Conservation (phyloP, 495 filamentous ascomycete species). For the Aspergillus wentii region DNA sequence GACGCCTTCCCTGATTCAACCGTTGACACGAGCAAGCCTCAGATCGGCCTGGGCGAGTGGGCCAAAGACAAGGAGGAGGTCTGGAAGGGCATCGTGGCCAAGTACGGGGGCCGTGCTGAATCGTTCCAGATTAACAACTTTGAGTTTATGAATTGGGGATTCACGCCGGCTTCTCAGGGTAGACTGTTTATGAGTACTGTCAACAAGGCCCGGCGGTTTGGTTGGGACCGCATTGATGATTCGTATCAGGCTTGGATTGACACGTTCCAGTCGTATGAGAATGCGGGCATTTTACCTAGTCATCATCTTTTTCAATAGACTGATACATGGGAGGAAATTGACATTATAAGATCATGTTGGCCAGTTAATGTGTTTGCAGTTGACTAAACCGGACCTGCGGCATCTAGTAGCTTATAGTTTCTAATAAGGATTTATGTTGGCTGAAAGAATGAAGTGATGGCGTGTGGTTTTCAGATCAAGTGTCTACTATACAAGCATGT, state of each 20-base stretch:
- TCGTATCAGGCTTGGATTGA: slow-evolving; percentile 1
- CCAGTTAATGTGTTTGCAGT: no score
- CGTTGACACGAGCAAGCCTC: no score
- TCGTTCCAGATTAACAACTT: slow-evolving; percentile 1
- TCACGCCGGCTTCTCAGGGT: neutral
- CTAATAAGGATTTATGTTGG: no score
- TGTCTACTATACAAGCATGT: no score
- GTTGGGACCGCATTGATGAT: slow-evolving; percentile 4
- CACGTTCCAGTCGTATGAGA: slow-evolving; percentile 4
- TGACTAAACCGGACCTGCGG: no score
- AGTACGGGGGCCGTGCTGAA: neutral
- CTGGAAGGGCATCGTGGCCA: slow-evolving; percentile 12
- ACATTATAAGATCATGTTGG: no score
- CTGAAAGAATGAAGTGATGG: no score
- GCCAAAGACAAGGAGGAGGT: slow-evolving; percentile 10
- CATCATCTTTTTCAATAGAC: no score
- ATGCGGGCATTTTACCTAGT: slow-evolving; percentile 5
- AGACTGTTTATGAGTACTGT: neutral
- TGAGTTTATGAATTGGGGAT: slow-evolving; percentile 2
- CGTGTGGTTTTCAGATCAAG: no score
- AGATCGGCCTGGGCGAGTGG: slow-evolving; percentile 9
- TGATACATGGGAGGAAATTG: no score
- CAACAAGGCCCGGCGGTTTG: slow-evolving; percentile 5
- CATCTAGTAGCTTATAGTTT: no score
- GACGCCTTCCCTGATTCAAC: neutral